Evolutionary conservation across 345 rosid genomes (phyloP).

Genomic region (Dipteronia dyeriana): DNA sequence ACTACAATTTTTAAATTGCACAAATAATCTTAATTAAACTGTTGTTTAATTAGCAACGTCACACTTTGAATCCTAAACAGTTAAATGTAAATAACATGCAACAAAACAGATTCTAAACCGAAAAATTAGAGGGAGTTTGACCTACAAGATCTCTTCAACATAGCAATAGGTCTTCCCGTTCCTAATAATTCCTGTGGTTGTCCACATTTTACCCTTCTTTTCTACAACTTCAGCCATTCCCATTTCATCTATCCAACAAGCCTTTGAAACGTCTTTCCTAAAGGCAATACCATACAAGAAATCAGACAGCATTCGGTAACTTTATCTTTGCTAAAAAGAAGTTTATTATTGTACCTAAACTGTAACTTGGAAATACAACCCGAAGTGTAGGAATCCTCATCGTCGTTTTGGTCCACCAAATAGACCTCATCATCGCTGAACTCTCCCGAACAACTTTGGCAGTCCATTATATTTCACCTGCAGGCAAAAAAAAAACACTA

Average conservation of each 20-base stretch:
- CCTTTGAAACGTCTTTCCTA: slow-evolving; percentile 66
- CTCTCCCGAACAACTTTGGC: neutral
- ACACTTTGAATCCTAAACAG: neutral
- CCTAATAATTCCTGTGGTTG: slow-evolving; percentile 65
- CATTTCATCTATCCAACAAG: slow-evolving; percentile 54
- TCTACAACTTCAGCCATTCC: slow-evolving; percentile 70
- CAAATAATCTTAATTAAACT: neutral
- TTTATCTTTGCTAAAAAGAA: neutral
- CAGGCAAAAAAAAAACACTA: neutral
- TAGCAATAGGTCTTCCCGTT: slow-evolving; percentile 56
- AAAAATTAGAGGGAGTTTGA: slow-evolving; percentile 4
- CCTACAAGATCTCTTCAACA: slow-evolving; percentile 83
- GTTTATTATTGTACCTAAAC: slow-evolving; percentile 21
- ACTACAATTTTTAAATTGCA: neutral
- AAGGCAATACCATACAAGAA: slow-evolving; percentile 11
- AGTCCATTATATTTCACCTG: neutral
- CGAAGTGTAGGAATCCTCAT: slow-evolving; percentile 22
- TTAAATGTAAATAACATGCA: neutral
- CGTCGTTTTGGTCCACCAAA: slow-evolving; percentile 14
- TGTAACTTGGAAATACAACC: slow-evolving; percentile 26
- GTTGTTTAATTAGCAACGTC: neutral
- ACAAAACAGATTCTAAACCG: neutral
- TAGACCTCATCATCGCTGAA: slow-evolving; percentile 16
- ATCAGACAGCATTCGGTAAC: neutral
- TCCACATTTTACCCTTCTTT: slow-evolving; percentile 85